Evolutionary conservation across 2,329 filamentous ascomycete genomes (phyloP).

Genomic region (Aurifilum marmelostoma): DNA sequence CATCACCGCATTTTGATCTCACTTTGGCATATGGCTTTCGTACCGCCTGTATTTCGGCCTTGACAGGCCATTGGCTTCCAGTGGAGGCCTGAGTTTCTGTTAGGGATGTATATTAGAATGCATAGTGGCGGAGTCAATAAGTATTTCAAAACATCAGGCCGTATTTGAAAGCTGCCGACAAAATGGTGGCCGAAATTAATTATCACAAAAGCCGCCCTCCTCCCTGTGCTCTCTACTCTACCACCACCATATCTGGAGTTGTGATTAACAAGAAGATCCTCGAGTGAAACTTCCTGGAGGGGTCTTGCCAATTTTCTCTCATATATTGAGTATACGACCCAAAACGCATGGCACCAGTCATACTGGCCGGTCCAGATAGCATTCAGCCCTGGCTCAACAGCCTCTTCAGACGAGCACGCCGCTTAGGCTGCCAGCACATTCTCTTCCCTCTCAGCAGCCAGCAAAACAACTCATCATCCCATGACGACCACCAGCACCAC

Average conservation of each 20-base stretch:
- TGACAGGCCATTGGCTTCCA: background rate
- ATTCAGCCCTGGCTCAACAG: constrained; percentile 17
- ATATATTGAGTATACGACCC: no score
- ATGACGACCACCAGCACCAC: background rate
- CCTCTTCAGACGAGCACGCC: constrained; percentile 3
- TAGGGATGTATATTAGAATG: background rate
- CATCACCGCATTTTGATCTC: constrained; percentile 4
- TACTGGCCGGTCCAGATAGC: constrained; percentile 10
- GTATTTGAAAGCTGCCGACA: background rate
- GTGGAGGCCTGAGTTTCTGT: background rate
- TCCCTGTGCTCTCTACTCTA: no score
- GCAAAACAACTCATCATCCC: background rate
- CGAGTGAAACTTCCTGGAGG: no score
- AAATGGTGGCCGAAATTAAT: no score
- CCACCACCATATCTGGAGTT: no score
- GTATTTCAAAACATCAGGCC: background rate
- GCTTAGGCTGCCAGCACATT: constrained; percentile 9
- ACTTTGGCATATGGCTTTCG: constrained; percentile 3
- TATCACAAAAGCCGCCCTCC: no score
- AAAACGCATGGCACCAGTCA: background rate
- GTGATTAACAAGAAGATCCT: no score
- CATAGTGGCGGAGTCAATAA: background rate
- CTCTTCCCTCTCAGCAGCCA: constrained; percentile 3
- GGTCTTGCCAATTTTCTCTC: no score
- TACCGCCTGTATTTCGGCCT: background rate